These are phyloP conservation scores for Fusarium tricinctum DNA, from an alignment of 2,329 filamentous ascomycete species.

Conservation along the genomic window DNA sequence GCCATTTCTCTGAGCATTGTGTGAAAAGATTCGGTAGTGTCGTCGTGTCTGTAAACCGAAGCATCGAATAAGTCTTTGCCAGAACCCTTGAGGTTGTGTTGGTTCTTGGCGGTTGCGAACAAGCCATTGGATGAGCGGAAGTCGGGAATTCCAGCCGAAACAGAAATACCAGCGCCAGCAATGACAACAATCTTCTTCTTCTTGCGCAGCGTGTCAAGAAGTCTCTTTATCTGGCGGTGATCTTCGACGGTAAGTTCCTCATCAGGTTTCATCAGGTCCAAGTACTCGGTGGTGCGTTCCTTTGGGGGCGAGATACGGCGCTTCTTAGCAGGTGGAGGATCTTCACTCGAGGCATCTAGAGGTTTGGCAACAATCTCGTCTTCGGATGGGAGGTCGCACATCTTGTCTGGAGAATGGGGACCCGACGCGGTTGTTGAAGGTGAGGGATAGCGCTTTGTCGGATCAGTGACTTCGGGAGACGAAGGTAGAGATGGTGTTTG, in stretches of 20 bases:
- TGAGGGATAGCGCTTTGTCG: conserved; percentile 65
- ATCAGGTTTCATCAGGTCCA: conserved; percentile 75
- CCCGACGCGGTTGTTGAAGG: conserved; percentile 65
- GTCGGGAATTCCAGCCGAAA: conserved; percentile 95
- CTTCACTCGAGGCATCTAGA: conserved; percentile 59
- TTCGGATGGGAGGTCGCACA: conserved; percentile 56
- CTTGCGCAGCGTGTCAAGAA: conserved; percentile 82
- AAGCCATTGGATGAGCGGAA: conserved; percentile 93
- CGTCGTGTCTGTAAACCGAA: conserved; percentile 94
- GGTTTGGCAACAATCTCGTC: conserved; percentile 52
- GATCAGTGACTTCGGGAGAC: conserved; percentile 59
- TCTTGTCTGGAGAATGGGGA: conserved; percentile 65
- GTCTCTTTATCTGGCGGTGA: conserved; percentile 72
- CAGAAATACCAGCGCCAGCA: conserved; percentile 95
- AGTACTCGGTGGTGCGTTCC: conserved; percentile 82
- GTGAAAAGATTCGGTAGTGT: conserved; percentile 91
- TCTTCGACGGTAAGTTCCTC: conserved; percentile 63
- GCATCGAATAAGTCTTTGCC: conserved; percentile 98
- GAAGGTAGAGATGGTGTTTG: conserved; percentile 66
- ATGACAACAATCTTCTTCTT: conserved; percentile 98
- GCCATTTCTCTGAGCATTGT: conserved; percentile 94
- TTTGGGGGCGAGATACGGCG: conserved; percentile 73
- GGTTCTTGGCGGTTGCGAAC: conserved; percentile 85
- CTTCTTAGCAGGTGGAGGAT: conserved; percentile 80
- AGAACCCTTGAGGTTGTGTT: conserved; percentile 89